phyloP scores from a whole-genome alignment of 2,329 filamentous ascomycete species.

The Aspergillus ustus region DNA sequence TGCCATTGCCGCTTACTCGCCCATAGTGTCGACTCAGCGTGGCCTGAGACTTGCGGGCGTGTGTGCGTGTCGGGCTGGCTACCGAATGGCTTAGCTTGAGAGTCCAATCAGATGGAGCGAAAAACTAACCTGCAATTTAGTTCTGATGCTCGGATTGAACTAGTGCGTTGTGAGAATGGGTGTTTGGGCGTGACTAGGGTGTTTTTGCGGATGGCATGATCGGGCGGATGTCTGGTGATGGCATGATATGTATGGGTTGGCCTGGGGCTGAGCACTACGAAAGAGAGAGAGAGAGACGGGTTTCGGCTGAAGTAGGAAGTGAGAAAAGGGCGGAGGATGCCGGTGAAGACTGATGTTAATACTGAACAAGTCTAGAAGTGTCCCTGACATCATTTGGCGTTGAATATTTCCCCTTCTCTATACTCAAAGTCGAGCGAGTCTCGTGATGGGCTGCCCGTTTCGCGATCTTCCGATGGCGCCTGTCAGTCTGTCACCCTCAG shows the following conservation, averaged over 20 bases:
- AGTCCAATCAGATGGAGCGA: not conserved
- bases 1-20: not conserved
- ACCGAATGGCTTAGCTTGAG: not conserved
- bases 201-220: not conserved
- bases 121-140: constrained; percentile 4
- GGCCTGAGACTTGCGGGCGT: constrained; percentile 4
- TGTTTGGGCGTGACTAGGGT: not conserved
- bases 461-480: not conserved
- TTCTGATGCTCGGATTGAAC: not conserved
- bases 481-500: not conserved
- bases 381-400: not conserved
- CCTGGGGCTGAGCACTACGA: not conserved
- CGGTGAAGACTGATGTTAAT: not conserved
- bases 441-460: not conserved
- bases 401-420: not conserved
- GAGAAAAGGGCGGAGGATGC: not conserved
- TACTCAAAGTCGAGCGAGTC: not conserved
- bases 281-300: no score
- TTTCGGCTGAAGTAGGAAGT: not conserved
- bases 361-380: not conserved
- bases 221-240: not conserved
- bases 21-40: not conserved
- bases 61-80: not conserved
- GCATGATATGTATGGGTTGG: not conserved
- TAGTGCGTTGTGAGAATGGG: not conserved